Evolutionary conservation across 805 yeast species (phyloP), one percentile per base, ranked within the genome.

Genomic region (Limtongia smithiae): DNA sequence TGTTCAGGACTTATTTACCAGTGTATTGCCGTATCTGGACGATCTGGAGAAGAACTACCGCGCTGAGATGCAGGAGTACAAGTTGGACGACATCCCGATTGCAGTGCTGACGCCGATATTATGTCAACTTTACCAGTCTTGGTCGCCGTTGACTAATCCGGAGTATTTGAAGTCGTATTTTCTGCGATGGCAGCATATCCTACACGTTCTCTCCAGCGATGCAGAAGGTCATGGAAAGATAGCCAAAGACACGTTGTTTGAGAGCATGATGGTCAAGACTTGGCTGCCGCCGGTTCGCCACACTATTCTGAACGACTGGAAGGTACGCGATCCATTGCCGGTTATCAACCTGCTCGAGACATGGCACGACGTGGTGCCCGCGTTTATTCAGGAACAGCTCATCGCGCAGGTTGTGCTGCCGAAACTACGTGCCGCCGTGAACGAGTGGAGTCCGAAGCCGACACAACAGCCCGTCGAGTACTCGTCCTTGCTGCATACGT

Each of bases 321-420:
- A 68, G 7, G 60, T 68, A 3, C 43, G 58, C 15, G 67, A 69
- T 35, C 74, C 79, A 1, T 67, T 69, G 39, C 45, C 71, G 11
- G 72, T 71, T 1, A 61, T 76, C 5, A 60, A 68, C 0, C 47
- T 74, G 2, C 43, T 77, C 0, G 63, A 74, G 17, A 71, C 69
- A 18, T 74, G 78, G 81, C 64, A 61, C 21, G 62, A 59, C 1
- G 50, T 74, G 1, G 44, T 76, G 2, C 70, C 75, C 2, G 40
- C 41, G 0, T 45, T 52, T 3, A 57, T 66, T 1, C 57, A 68
- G 12, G 58, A 65, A 3, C 60, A 61, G 37, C 44, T 77, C 12
- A 40, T 68, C 3, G 46, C 59, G 4, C 60, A 58, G 2, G 61
- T 64, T 4, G 59, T 80, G 1, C 44, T 65, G 0, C 78, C 79